phyloP scores from a whole-genome alignment of 345 rosid genomes.

The Conringia planisiliqua region DNA sequence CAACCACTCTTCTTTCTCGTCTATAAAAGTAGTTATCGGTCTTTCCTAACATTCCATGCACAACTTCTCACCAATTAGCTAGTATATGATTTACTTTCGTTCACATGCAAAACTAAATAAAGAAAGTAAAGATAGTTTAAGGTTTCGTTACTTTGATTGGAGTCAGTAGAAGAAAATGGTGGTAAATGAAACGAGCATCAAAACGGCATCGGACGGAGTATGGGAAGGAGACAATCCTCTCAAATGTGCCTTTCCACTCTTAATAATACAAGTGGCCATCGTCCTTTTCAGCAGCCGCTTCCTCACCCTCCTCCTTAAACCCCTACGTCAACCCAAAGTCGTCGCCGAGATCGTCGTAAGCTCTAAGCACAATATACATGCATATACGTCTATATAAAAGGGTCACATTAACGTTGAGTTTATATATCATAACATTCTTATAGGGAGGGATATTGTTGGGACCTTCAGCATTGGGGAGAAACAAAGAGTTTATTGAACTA shows the following conservation, averaged over 20 bases:
- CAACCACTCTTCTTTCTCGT: not conserved
- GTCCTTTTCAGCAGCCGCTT: not conserved
- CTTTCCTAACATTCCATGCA: not conserved
- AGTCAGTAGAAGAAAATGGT: not conserved
- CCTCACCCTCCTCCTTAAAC: not conserved
- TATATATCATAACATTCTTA: not conserved
- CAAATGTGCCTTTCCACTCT: not conserved
- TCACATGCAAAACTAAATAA: not conserved
- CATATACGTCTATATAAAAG: not conserved
- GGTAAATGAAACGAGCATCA: not conserved
- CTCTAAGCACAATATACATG: not conserved
- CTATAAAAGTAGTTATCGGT: not conserved
- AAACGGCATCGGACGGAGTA: not conserved
- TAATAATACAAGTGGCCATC: not conserved
- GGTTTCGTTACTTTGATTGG: not conserved
- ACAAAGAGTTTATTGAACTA: not conserved
- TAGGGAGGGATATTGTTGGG: not conserved
- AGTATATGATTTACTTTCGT: not conserved
- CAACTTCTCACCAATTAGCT: not conserved
- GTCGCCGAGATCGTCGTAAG: not conserved
- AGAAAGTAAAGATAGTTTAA: not conserved
- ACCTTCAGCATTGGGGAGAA: not conserved
- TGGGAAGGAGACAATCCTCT: conserved; percentile 1
- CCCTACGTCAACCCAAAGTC: not conserved
- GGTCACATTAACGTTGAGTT: not conserved